Evolutionary conservation across 768 basidiomycete species (phyloP), one percentile per base, ranked within the genome.

Genomic region (Tricholoma flavovirens): DNA sequence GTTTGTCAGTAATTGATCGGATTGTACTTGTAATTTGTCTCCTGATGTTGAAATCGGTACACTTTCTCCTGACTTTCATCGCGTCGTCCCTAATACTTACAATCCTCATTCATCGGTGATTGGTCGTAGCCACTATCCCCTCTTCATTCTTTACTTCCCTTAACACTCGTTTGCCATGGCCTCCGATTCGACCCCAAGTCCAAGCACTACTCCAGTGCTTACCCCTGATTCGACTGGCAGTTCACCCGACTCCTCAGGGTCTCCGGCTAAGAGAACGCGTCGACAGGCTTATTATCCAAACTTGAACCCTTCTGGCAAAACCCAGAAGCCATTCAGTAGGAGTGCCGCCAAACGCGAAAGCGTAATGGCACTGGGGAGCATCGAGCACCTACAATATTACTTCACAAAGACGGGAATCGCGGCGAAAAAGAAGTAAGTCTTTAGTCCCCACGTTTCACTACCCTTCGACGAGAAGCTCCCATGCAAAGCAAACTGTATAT

Each of bases 311-410:
- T 66, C 76, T 11, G 87, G 86, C 68, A 92, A 90, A 66, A 83
- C 81, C 0, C 77, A 82, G 69, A 93, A 93, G 61, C 89, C 91
- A 1, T 95, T 94, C 78, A 90, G 88, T 62, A 77, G 88, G 59
- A 92, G 89, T 58, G 95, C 95, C 0, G 91, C 92, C 4, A 96
- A 94, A 72, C 83, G 95, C 42, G 90, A 93, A 69, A 93, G 90
- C 63, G 94, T 98, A 17, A 88, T 95, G 84, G 84, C 92, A 0
- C 73, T 98, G 15, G 94, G 94, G n/a, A 93, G 91, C 67, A 98
- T 98, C 62, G 90, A 96, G 67, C 91, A 97, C 68, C 80, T 98
- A 40, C 95, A 98, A 71, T 87, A 94, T 65, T 95, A 94, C 67
- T 98, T 95, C 65, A 91, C 90, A 7, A 93, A 93, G 79, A 84